Percentiles rank a stretch among this genome's conserved stretches.
phyloP scores from a whole-genome alignment of 2,329 filamentous ascomycete genomes.

The Talaromyces sp. region DNA sequence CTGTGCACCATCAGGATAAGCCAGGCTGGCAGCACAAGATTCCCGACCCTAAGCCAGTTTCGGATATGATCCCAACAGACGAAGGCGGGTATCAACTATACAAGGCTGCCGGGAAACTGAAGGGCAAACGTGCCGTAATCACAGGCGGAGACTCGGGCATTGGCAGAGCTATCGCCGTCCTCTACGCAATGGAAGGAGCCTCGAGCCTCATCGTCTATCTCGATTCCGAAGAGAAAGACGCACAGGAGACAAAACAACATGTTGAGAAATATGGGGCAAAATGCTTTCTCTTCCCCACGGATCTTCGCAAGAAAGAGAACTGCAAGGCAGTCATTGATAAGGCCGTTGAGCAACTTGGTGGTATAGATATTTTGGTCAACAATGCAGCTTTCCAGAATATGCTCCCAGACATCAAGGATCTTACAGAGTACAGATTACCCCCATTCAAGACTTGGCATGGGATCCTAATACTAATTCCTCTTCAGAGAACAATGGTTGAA shows the following conservation, averaged over 20 bases:
- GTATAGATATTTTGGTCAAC: slow-evolving; percentile 65
- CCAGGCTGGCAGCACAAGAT: slow-evolving; percentile 57
- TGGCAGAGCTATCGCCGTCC: slow-evolving; percentile 68
- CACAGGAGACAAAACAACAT: slow-evolving; percentile 67
- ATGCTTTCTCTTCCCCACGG: slow-evolving; percentile 61
- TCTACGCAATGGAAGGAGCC: slow-evolving; percentile 79
- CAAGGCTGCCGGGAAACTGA: slow-evolving; percentile 70
- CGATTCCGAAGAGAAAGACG: slow-evolving; percentile 71
- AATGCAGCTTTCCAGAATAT: slow-evolving; percentile 76
- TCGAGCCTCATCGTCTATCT: slow-evolving; percentile 71
- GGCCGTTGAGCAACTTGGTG: slow-evolving; percentile 63
- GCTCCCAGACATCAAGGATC: slow-evolving; percentile 65
- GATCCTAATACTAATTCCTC: neutral
- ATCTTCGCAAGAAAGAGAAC: slow-evolving; percentile 63
- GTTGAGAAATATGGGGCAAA: slow-evolving; percentile 66
- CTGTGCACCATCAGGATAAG: slow-evolving; percentile 51
- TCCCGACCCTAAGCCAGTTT: slow-evolving; percentile 56
- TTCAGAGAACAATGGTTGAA: slow-evolving; percentile 70
- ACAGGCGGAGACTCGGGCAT: slow-evolving; percentile 80
- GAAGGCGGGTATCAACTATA: slow-evolving; percentile 68
- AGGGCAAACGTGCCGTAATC: slow-evolving; percentile 72
- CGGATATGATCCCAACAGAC: slow-evolving; percentile 64
- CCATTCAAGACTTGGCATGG: too few species aligned
- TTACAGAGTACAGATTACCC: slow-evolving; percentile 58
- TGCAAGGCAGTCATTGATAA: slow-evolving; percentile 68